A percentile compares a stretch with the other conserved stretches of the same genome.
These are phyloP conservation scores for Rhizopogon vinicolor DNA, from an alignment of 768 basidiomycete genomes.

Conservation along the genomic window DNA sequence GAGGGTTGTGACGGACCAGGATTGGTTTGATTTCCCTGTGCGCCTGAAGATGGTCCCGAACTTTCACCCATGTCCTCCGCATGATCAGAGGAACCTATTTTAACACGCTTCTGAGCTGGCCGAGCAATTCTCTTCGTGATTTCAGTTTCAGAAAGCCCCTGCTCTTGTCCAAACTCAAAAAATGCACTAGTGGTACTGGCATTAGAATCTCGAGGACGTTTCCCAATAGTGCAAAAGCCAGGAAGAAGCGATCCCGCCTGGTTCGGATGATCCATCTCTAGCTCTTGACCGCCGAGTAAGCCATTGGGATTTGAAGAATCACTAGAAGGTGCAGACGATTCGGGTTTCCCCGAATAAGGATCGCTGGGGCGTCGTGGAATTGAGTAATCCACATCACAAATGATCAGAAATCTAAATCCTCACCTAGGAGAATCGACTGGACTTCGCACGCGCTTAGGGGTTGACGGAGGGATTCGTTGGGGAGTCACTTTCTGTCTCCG, in stretches of 20 bases:
- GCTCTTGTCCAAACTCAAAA: conserved; percentile 40
- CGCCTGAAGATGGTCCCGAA: conserved; percentile 6
- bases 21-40: conserved; percentile 12
- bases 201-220: conserved; percentile 53
- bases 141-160: conserved; percentile 31
- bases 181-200: conserved; percentile 38
- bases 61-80: conserved; percentile 19
- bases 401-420: conserved; percentile 9
- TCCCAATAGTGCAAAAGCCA: conserved; percentile 54
- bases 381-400: not conserved
- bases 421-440: conserved; percentile 20
- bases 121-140: conserved; percentile 33
- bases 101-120: conserved; percentile 53
- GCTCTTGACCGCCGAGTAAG: not conserved
- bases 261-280: conserved; percentile 8
- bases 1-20: conserved; percentile 5
- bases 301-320: conserved; percentile 17
- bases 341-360: conserved; percentile 12
- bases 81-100: conserved; percentile 17
- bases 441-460: conserved; percentile 29
- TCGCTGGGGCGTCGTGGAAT: conserved; percentile 18
- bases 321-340: conserved; percentile 14
- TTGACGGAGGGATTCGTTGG: conserved; percentile 26
- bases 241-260: conserved; percentile 21
- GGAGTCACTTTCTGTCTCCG: conserved; percentile 9